phyloP scores from a whole-genome alignment of 2,329 filamentous ascomycete genomes.

The Penicillium sp. region DNA sequence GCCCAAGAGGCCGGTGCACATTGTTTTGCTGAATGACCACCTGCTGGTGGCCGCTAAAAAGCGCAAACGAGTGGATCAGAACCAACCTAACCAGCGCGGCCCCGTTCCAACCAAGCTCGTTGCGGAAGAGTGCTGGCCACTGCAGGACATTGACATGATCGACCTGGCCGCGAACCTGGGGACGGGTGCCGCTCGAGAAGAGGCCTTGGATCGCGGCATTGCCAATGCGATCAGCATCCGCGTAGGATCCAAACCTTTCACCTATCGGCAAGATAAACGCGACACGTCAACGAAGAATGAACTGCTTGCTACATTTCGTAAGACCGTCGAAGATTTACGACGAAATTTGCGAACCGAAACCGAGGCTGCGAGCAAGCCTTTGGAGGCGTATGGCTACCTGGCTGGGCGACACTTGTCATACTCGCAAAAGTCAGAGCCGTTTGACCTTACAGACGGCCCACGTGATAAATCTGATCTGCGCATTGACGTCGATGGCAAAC shows the following conservation, averaged over 20 bases:
- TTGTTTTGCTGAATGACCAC: slow-evolving; percentile 93
- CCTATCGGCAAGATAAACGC: slow-evolving; percentile 84
- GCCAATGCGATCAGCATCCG: slow-evolving; percentile 88
- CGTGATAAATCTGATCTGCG: slow-evolving; percentile 74
- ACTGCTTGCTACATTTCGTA: slow-evolving; percentile 85
- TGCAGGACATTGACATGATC: slow-evolving; percentile 89
- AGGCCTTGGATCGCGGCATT: slow-evolving; percentile 60
- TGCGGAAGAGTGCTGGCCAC: slow-evolving; percentile 90
- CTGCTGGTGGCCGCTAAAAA: slow-evolving; percentile 87
- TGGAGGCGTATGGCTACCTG: slow-evolving; percentile 84
- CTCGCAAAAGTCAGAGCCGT: slow-evolving; percentile 74
- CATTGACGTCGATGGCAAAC: slow-evolving; percentile 94
- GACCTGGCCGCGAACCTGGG: slow-evolving; percentile 67
- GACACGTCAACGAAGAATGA: slow-evolving; percentile 77
- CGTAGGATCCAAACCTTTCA: slow-evolving; percentile 87
- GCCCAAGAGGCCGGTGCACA: slow-evolving; percentile 81
- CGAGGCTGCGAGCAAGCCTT: slow-evolving; percentile 80
- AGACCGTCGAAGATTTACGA: slow-evolving; percentile 87
- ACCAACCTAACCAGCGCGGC: slow-evolving; percentile 47
- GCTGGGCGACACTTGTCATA: slow-evolving; percentile 71
- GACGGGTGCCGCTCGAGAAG: slow-evolving; percentile 38
- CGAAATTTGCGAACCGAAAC: slow-evolving; percentile 83
- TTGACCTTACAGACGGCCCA: slow-evolving; percentile 75
- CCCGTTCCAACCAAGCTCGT: slow-evolving; percentile 70
- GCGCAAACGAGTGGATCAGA: slow-evolving; percentile 80